Conservation (phyloP, 2,329 filamentous ascomycete genomes). For the Diaporthe ilicicola region DNA sequence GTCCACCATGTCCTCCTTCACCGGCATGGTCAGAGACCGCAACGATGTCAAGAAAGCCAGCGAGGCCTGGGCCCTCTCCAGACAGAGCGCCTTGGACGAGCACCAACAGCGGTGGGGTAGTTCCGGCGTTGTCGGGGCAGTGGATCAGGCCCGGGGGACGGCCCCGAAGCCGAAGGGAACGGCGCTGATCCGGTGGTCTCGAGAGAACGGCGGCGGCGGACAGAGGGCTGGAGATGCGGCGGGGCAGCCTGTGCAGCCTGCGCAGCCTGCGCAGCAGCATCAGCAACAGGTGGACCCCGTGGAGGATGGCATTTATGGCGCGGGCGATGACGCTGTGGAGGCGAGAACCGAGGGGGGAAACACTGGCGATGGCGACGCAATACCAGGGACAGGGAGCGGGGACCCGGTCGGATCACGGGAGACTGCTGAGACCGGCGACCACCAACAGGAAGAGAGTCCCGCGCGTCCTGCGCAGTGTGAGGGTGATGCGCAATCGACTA, state of each 20-base stretch:
- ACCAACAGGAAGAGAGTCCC: not conserved
- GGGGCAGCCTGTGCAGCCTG: constrained; percentile 1
- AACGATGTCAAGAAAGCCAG: constrained; percentile 9
- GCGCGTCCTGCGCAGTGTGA: not conserved
- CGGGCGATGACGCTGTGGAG: not conserved
- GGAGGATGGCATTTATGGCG: constrained; percentile 6
- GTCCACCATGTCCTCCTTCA: constrained; percentile 14
- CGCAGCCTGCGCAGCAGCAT: not conserved
- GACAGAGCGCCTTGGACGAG: not conserved
- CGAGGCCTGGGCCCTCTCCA: constrained; percentile 40
- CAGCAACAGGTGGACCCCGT: not conserved
- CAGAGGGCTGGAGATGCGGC: not conserved
- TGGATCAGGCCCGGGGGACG: not conserved
- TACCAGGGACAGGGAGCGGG: not conserved
- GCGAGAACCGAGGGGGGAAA: not conserved
- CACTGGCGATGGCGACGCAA: not conserved
- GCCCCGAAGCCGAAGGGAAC: constrained; percentile 20
- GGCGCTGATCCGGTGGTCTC: constrained; percentile 16
- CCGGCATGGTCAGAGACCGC: constrained; percentile 19
- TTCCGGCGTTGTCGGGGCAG: not conserved
- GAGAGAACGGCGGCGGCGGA: not conserved
- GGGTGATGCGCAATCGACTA: not conserved
- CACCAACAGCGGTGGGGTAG: constrained; percentile 3
- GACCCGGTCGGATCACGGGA: not conserved
- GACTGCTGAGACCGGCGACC: not conserved